Conservation (phyloP, 2,329 filamentous ascomycete genomes). For the Colletotrichum plurivorum region DNA sequence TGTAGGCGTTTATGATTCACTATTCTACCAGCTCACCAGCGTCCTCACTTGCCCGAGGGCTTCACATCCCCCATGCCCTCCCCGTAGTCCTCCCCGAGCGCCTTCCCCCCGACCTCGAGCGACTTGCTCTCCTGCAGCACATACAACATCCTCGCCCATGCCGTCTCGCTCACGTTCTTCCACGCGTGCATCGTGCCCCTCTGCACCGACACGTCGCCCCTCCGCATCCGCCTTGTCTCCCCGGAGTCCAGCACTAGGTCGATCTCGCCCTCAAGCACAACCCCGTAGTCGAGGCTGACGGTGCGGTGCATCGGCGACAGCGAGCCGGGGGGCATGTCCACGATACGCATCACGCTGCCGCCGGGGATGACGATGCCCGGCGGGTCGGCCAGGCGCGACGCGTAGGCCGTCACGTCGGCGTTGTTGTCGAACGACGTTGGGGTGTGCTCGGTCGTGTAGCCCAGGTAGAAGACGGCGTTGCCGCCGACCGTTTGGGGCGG, state of each 20-base stretch:
- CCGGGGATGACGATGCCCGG: conserved; percentile 49
- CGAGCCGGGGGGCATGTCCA: conserved; percentile 60
- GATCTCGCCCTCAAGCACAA: conserved; percentile 68
- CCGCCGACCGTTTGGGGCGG: conserved; percentile 40
- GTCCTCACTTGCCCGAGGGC: conserved; percentile 29
- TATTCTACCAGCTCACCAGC: not conserved
- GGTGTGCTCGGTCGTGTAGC: conserved; percentile 46
- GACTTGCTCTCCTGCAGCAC: conserved; percentile 49
- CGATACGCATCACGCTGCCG: conserved; percentile 62
- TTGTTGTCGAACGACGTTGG: conserved; percentile 42
- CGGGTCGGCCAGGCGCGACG: conserved; percentile 40
- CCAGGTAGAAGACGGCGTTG: conserved; percentile 44
- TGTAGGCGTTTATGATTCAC: no score
- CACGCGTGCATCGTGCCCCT: conserved; percentile 69
- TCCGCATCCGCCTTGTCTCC: conserved; percentile 58
- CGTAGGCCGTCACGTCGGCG: conserved; percentile 44
- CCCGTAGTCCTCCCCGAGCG: conserved; percentile 41
- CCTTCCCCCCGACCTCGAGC: conserved; percentile 30
- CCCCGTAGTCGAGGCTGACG: conserved; percentile 68
- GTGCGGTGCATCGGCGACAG: conserved; percentile 65
- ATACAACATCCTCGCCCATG: conserved; percentile 62
- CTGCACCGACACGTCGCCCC: conserved; percentile 70
- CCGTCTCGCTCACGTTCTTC: conserved; percentile 59
- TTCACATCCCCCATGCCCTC: conserved; percentile 41
- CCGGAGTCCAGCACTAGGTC: conserved; percentile 67